phyloP scores from a whole-genome alignment of 768 basidiomycete species.

The Psilocybe cyanescens region DNA sequence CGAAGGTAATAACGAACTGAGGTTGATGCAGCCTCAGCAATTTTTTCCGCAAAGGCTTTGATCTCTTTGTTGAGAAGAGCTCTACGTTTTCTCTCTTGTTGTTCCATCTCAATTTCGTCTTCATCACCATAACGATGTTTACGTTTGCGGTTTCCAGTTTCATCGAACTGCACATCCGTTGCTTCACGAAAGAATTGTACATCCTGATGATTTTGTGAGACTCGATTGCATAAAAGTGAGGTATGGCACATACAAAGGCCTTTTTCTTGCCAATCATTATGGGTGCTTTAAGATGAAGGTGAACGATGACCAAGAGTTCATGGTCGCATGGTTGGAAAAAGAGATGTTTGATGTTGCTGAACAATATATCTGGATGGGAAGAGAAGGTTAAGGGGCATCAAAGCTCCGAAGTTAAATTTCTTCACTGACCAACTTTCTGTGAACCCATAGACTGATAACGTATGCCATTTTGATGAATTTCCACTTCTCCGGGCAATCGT shows the following conservation, averaged over 20 bases:
- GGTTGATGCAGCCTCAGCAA: slow-evolving; percentile 79
- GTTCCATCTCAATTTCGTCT: slow-evolving; percentile 98
- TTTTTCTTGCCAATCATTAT: slow-evolving; percentile 99
- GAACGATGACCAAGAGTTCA: slow-evolving; percentile 92
- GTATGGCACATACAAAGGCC: slow-evolving; percentile 66
- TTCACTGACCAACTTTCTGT: slow-evolving; percentile 83
- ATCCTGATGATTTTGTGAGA: slow-evolving; percentile 55
- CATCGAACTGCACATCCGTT: slow-evolving; percentile 96
- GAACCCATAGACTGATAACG: slow-evolving; percentile 88
- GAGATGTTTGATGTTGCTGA: slow-evolving; percentile 96
- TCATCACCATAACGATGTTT: slow-evolving; percentile 98
- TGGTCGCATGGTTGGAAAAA: slow-evolving; percentile 99
- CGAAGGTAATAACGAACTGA: slow-evolving; percentile 50
- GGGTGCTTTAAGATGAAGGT: slow-evolving; percentile 90
- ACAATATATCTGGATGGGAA: slow-evolving; percentile 74
- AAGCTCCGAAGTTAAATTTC: neutral
- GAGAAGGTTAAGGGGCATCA: neutral
- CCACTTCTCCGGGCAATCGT: slow-evolving; percentile 94
- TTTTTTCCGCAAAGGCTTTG: slow-evolving; percentile 89
- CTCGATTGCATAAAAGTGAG: neutral
- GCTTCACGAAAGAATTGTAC: slow-evolving; percentile 99
- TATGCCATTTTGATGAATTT: slow-evolving; percentile 97
- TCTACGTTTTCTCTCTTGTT: slow-evolving; percentile 91
- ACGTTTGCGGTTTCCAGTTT: slow-evolving; percentile 98
- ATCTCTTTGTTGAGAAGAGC: slow-evolving; percentile 93